Base-by-base conservation (phyloP, 2,329 filamentous ascomycete genomes). In the Alternaria ventricosa region DNA sequence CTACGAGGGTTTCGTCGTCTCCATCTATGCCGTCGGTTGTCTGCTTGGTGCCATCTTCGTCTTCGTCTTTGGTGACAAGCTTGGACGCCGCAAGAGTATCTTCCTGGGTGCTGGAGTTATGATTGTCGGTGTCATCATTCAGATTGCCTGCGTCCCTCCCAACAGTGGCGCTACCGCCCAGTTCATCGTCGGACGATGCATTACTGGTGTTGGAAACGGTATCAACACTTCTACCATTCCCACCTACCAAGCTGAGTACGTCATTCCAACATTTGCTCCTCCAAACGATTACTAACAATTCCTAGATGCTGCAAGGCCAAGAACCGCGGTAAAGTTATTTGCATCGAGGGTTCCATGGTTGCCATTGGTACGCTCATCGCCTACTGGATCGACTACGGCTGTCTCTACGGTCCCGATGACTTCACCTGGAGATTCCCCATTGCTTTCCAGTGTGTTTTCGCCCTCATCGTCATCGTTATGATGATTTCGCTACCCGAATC, bases 281-380 rank as follows among this genome's bases (percentile, higher is more conserved):
- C 1, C 23, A n/a, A 9, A 36, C 22, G 10, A 6, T 22, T 50
- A 51, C 63, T 68, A 27, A 66, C 45, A 5, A 4, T 15, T 20
- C 23, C 5, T 13, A 68, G 69, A 36, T 74, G 83, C 71, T 84
- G 83, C 13, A 81, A 81, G 58, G 84, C 86, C 0, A 84, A 84
- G 74, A 88, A 88, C 75, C 84, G 87, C 68, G 87, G 87, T 66
- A 83, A 87, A 54, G 78, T 89, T 59, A 88, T 89, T 67, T 87
- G 87, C 75, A 85, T 88, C 54, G 86, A 83, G 71, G 84, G 82
- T 71, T 84, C 84, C 73, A 80, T 80, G 54, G 83, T 85, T 57
- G 83, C 83, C 33, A 83, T 85, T 54, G 84, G 84, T 54, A 84
- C 82, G 46, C 74, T 82, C 23, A 83, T 85, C 50, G 83, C 84